Percentiles rank a stretch among this genome's conserved stretches.
phyloP scores from a whole-genome alignment of 352 stramenopile species.

The Globisporangium emineosum region DNA sequence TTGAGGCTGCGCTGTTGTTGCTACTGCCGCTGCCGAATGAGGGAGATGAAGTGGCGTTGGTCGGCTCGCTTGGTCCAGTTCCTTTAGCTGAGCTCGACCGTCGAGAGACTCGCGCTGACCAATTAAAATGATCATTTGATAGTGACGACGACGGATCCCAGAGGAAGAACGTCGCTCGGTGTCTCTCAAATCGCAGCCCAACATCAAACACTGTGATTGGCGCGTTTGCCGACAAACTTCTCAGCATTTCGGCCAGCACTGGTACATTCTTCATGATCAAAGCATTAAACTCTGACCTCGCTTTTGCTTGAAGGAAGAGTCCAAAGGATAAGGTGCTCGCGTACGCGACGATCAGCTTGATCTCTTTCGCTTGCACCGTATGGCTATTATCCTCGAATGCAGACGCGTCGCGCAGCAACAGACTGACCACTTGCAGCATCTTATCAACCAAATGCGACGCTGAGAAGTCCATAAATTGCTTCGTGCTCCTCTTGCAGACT shows the following conservation, averaged over 20 bases:
- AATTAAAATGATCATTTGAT: slow-evolving; percentile 24
- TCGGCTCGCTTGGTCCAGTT: background rate
- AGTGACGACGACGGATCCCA: slow-evolving; percentile 21
- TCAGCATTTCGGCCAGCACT: slow-evolving; percentile 22
- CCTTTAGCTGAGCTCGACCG: slow-evolving; percentile 22
- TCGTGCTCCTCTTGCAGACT: slow-evolving; percentile 43
- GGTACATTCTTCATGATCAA: slow-evolving; percentile 24
- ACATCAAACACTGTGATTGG: slow-evolving; percentile 40
- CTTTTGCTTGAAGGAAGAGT: slow-evolving; percentile 25
- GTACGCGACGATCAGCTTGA: slow-evolving; percentile 38
- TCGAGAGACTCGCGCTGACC: slow-evolving; percentile 21
- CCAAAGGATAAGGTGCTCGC: slow-evolving; percentile 32
- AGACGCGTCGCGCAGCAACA: slow-evolving; percentile 32
- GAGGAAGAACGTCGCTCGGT: slow-evolving; percentile 23
- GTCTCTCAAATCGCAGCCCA: slow-evolving; percentile 32
- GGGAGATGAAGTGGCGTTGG: background rate
- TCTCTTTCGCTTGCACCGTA: slow-evolving; percentile 17
- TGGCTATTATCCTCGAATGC: slow-evolving; percentile 18
- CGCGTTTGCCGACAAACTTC: slow-evolving; percentile 17
- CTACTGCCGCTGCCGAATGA: background rate
- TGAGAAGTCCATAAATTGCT: slow-evolving; percentile 37
- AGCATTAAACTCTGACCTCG: slow-evolving; percentile 29
- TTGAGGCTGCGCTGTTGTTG: background rate
- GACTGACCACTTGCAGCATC: slow-evolving; percentile 37
- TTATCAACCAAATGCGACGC: slow-evolving; percentile 44